Conservation (phyloP, 768 basidiomycete genomes). For the Auriscalpium orientale region DNA sequence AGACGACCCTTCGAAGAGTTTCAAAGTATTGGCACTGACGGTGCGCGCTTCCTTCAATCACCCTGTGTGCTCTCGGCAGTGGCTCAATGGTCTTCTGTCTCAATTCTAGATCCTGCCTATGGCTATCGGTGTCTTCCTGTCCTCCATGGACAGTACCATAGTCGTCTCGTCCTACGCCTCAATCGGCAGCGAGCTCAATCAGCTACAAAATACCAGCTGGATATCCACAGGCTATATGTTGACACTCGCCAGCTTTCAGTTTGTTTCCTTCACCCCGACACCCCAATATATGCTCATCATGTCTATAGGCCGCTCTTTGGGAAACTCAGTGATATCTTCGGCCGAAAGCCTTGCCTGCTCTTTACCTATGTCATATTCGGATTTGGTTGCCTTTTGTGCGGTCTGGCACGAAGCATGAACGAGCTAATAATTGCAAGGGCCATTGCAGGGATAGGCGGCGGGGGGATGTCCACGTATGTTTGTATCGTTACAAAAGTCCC, state of each 20-base stretch:
- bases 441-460: conserved; percentile 53
- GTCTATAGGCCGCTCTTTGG: conserved; percentile 50
- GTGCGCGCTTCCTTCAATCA: not conserved
- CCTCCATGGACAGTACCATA: conserved; percentile 27
- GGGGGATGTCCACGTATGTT: conserved; percentile 55
- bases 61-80: not conserved
- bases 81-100: no score
- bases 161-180: conserved; percentile 26
- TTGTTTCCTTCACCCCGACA: conserved; percentile 12
- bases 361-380: conserved; percentile 49
- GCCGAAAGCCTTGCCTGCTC: conserved; percentile 49
- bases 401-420: conserved; percentile 45
- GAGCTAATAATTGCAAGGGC: conserved; percentile 47
- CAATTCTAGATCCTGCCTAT: conserved; percentile 20
- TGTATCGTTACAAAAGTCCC: not conserved
- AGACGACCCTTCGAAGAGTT: not conserved
- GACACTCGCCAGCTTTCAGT: conserved; percentile 57
- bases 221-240: conserved; percentile 58
- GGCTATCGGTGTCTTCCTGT: conserved; percentile 25
- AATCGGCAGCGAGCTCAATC: conserved; percentile 42
- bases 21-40: not conserved
- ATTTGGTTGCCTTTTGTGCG: conserved; percentile 46
- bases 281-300: not conserved
- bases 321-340: conserved; percentile 58
- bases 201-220: conserved; percentile 61